Conservation (phyloP, 108 stramenopile species). For the Fistulifera pelliculosa region DNA sequence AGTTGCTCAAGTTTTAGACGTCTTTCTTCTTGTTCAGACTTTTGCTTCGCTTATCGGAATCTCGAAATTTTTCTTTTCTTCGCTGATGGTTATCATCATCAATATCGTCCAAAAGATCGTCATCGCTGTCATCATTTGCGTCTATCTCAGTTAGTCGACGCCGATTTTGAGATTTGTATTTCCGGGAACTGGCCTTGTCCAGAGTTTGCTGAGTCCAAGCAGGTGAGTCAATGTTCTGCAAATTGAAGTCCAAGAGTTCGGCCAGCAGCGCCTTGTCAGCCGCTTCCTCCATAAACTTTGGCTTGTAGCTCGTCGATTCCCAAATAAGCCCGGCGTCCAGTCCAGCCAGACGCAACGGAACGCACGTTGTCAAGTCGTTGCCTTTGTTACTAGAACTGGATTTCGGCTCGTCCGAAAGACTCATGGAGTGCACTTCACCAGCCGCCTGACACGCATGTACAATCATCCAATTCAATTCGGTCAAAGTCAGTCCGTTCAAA, state of each 20-base stretch:
- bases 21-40: no score
- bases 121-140: slow-evolving; percentile 13
- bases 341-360: slow-evolving; percentile 48
- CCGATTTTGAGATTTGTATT: slow-evolving; percentile 4
- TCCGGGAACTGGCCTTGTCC: background rate
- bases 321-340: slow-evolving; percentile 45
- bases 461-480: slow-evolving; percentile 37
- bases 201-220: background rate
- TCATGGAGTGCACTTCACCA: slow-evolving; percentile 40
- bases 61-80: background rate
- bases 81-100: slow-evolving; percentile 17
- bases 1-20: no score
- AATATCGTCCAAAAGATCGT: slow-evolving; percentile 15
- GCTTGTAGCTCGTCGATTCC: slow-evolving; percentile 14
- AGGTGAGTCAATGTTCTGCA: background rate
- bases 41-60: background rate
- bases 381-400: background rate
- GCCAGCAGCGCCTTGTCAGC: background rate
- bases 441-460: slow-evolving; percentile 54
- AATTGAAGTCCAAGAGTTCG: background rate
- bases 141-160: slow-evolving; percentile 16
- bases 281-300: background rate
- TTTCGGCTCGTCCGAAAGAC: slow-evolving; percentile 6
- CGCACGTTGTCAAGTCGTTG: slow-evolving; percentile 28
- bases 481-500: slow-evolving; percentile 8